Evolutionary conservation across 495 filamentous ascomycete genomes (phyloP).

Genomic region (Trichoderma erinaceum): DNA sequence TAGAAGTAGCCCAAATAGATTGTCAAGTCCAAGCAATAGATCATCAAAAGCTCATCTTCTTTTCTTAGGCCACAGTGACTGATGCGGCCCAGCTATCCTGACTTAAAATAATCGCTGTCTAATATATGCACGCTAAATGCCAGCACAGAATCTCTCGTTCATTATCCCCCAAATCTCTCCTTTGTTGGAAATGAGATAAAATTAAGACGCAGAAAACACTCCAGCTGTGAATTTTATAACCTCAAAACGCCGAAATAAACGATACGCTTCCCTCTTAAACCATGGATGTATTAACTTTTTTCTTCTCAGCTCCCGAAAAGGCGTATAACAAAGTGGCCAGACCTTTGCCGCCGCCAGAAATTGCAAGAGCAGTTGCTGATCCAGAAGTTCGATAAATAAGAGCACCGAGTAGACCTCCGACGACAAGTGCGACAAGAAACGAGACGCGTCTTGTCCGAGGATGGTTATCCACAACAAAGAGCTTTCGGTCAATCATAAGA

Average conservation of each 20-base stretch:
- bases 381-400: slow-evolving; percentile 37
- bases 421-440: slow-evolving; percentile 45
- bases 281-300: slow-evolving; percentile 19
- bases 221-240: neutral
- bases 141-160: neutral
- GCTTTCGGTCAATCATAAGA: slow-evolving; percentile 47
- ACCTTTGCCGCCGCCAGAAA: slow-evolving; percentile 41
- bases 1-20: too few relatives aligned
- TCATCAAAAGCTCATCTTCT: too few relatives aligned
- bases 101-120: too few relatives aligned
- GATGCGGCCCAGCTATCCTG: too few relatives aligned
- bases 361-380: slow-evolving; percentile 36
- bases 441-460: slow-evolving; percentile 44
- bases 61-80: too few relatives aligned
- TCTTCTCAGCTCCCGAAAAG: slow-evolving; percentile 34
- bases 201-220: neutral
- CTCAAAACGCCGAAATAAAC: neutral
- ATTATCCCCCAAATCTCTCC: neutral
- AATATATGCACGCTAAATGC: too few relatives aligned
- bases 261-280: neutral
- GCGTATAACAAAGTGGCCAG: slow-evolving; percentile 41
- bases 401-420: slow-evolving; percentile 51
- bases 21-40: too few relatives aligned
- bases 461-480: slow-evolving; percentile 42
- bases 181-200: neutral